phyloP scores from a whole-genome alignment of 768 basidiomycete genomes.

The Tremella mesenterica region DNA sequence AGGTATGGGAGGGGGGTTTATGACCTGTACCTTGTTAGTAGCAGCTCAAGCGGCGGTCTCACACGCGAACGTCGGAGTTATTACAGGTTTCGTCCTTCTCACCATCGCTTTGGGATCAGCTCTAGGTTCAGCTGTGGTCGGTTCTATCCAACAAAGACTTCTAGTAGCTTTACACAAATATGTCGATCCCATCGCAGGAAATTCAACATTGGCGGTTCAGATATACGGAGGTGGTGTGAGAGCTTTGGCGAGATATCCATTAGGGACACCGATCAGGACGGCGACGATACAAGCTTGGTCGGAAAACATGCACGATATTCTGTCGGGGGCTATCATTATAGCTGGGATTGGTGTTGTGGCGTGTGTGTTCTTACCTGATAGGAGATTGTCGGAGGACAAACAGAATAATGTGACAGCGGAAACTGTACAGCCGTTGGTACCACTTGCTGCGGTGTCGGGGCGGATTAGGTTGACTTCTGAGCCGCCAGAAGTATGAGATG shows the following conservation, averaged over 20 bases:
- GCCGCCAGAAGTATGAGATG: too few species aligned
- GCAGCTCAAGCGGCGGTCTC: slow-evolving; percentile 1
- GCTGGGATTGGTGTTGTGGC: background rate
- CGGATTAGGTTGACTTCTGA: too few species aligned
- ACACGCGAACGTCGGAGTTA: background rate
- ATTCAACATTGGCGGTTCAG: background rate
- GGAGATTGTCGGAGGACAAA: background rate
- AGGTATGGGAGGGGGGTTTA: slow-evolving; percentile 4
- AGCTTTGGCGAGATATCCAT: background rate
- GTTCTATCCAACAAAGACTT: background rate
- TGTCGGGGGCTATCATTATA: background rate
- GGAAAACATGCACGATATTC: background rate
- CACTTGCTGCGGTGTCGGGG: too few species aligned
- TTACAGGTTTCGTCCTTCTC: slow-evolving; percentile 2
- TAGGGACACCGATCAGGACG: background rate
- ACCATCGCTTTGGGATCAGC: background rate
- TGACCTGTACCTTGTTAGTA: slow-evolving; percentile 1
- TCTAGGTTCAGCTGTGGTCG: slow-evolving; percentile 1
- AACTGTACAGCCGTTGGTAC: background rate
- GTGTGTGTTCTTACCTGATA: background rate
- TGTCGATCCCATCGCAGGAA: slow-evolving; percentile 1
- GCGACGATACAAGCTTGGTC: background rate
- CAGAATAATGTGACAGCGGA: slow-evolving; percentile 1
- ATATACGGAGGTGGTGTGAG: background rate
- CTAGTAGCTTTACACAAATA: background rate